Evolutionary conservation across 192 early-diverging fungal genomes (phyloP), one percentile per base, ranked within the genome.

Genomic region (Cladochytrium replicatum): DNA sequence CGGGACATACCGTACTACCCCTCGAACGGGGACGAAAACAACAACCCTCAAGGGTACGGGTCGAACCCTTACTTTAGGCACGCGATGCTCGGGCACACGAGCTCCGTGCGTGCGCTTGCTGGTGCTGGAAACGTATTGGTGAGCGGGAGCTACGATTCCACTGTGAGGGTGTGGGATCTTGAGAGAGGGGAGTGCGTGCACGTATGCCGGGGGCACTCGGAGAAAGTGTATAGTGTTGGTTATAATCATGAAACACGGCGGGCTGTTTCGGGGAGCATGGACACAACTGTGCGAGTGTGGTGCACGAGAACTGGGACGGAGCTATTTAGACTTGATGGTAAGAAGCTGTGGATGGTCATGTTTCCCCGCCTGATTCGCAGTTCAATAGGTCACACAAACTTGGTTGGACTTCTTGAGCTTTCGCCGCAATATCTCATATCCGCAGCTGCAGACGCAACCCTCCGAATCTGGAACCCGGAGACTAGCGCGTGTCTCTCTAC

Each of bases 181-280:
- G 48, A 58, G 25, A 84, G 74, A 0, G 96, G 96, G 6, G 50
- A 67, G 15, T 59, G 72, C 19, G 54, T 84, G 17, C 82, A 87
- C 59, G 61, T 63, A 6, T 77, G 90, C 38, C 63, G 80, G 26
- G 96, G 91, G 27, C 96, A 99, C 61, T 74, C 80, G 17, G 83
- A 92, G 57, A 92, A 93, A 55, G 96, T 99, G 6, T 99, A 99
- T 61, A 87, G 86, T 4, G 84, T 99, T 23, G 93, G 89, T 6
- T 75, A 97, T 50, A 83, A 82, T 51, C 71, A 83, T 19, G 86
- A 91, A 57, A 70, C 85, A 31, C 73, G 85, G 37, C 72, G 83
- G 34, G 89, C 89, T 40, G 90, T 92, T 53, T 87, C 84, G 48
- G 96, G 96, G 17, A 87, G 84, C 52, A 86, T 97, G 86, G 96